A percentile compares a stretch with the other conserved stretches of the same genome.
These are phyloP conservation scores for Linnemannia hyalina DNA, from an alignment of 192 early-diverging fungal species.

Conservation along the genomic window DNA sequence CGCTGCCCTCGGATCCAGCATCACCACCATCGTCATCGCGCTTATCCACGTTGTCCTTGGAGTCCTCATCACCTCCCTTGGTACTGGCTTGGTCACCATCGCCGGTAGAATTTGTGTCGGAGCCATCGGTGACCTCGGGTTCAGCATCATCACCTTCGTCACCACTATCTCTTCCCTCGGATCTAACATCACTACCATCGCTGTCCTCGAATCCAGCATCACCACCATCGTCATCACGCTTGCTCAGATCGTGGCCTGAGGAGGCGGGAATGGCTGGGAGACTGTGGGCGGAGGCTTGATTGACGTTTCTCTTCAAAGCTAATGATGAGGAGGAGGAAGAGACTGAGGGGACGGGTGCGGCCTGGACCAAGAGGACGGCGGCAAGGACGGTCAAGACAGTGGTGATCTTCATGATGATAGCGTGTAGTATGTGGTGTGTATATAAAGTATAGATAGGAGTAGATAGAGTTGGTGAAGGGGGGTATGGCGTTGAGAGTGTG, in stretches of 20 bases:
- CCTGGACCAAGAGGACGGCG: slow-evolving; percentile 28
- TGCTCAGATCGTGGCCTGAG: background rate
- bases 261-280: background rate
- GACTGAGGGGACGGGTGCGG: slow-evolving; percentile 23
- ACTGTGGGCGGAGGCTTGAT: background rate
- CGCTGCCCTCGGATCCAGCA: no score
- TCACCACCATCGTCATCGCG: background rate
- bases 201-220: no score
- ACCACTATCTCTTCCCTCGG: no score
- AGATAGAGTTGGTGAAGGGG: background rate
- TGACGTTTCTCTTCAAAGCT: background rate
- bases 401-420: slow-evolving; percentile 30
- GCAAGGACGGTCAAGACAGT: slow-evolving; percentile 25
- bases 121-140: no score
- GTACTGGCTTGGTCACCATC: no score
- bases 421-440: background rate
- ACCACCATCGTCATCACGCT: background rate
- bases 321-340: background rate
- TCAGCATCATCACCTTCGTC: background rate
- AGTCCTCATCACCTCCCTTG: no score
- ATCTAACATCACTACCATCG: background rate
- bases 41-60: no score
- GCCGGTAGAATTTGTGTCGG: no score
- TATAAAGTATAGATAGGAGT: background rate
- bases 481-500: background rate